Evolutionary conservation across 1,284 basidiomycete genomes (phyloP), one percentile per base, ranked within the genome.

Genomic region (Sporisorium sorghi): DNA sequence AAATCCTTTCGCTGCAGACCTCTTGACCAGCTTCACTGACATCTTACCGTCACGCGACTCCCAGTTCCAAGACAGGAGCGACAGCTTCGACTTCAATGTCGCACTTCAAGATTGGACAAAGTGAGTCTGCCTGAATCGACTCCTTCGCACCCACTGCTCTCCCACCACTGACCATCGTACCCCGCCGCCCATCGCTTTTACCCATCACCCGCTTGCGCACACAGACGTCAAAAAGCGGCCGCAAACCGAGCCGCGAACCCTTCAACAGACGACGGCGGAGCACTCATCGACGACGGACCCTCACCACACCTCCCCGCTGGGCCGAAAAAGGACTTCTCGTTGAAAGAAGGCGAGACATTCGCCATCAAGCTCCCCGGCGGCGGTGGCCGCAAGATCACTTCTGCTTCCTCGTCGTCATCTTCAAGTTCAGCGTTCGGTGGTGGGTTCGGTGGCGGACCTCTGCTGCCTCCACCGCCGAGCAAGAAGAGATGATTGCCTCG

Each of bases 331-430:
- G 96, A 99, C 83, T 98, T 97, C 84, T 92, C 91, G 35, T 87
- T 99, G 77, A 98, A 97, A 83, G 93, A 95, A 80, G 97, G 97
- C 15, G 92, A 99, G 84, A 98, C 95, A 0, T 95, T 99, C 85
- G 91, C 66, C 32, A 76, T 82, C 65, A 78, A 78, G 48, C 60
- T 81, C 15, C 79, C 80, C 3, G 74, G 75, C 35, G 57, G 59
- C 3, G 71, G 60, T 7, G 70, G 64, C 10, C 50, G 72, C 30
- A 75, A 72, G 50, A 77, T 75, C 59, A 61, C 59, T 23, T 67
- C 63, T 37, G 26, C 40, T 12, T 55, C 67, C n/a, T 46, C 56
- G 35, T 37, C 35, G 15, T 37, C 64, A 0, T 33, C 47, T 52
- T 58, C 58, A 4, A 47, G 32, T 7, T 58, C 67, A 62, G 64